Evolutionary conservation across 129 eudicot species (phyloP).

Genomic region (Escallonia rubra): DNA sequence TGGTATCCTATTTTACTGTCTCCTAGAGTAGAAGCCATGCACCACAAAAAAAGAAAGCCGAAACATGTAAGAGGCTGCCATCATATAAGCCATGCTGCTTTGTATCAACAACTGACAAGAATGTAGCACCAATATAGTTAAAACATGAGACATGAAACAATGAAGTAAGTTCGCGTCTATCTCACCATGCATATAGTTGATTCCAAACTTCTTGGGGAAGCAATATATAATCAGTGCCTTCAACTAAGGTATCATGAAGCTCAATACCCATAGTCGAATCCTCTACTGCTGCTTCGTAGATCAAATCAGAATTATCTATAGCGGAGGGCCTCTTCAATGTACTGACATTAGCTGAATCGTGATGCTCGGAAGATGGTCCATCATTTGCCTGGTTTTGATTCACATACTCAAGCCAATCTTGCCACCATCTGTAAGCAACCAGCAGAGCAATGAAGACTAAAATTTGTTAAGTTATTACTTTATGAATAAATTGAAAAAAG

Average conservation of each 20-base stretch:
- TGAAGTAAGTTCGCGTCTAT: neutral
- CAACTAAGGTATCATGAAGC: conserved; percentile 88
- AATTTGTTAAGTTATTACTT: neutral
- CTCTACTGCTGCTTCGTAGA: conserved; percentile 41
- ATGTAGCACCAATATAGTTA: neutral
- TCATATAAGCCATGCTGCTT: no score
- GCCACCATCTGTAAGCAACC: conserved; percentile 79
- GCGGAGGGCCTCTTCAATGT: conserved; percentile 58
- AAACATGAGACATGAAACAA: neutral
- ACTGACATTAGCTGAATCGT: conserved; percentile 30
- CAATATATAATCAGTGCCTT: conserved; percentile 89
- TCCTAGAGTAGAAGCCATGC: no score
- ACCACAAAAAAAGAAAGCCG: no score
- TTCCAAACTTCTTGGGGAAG: conserved; percentile 90
- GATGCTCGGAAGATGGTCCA: conserved; percentile 55
- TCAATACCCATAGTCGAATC: conserved; percentile 48
- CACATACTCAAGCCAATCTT: conserved; percentile 72
- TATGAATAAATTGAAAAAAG: no score
- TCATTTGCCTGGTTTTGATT: conserved; percentile 52
- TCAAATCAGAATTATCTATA: conserved; percentile 76
- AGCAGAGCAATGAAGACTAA: conserved; percentile 5
- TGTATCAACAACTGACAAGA: no score
- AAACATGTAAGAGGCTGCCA: no score
- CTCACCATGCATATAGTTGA: conserved; percentile 80
- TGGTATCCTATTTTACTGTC: no score